Evolutionary conservation across 108 stramenopile genomes (phyloP), one percentile per base, ranked within the genome.

Genomic region (Cyclotella choctawhatcheeana): DNA sequence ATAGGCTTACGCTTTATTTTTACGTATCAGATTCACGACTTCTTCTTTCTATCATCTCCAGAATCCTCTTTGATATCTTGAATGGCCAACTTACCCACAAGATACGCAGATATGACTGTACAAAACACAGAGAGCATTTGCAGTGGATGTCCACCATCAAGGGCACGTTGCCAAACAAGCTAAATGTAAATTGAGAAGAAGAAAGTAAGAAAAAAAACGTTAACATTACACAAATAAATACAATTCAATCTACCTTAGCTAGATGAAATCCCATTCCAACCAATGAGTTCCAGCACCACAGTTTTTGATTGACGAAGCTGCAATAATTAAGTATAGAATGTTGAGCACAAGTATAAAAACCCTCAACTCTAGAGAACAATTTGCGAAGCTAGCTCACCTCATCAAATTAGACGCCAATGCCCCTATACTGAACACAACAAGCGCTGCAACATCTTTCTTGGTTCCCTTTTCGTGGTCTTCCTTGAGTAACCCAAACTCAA

Each of bases 241-340:
- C 24, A n/a, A 48, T 2, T 47, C 7, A 17, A 21, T 60, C 25
- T 35, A 52, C 64, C 73, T 74, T 56, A 17, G 29, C 64, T 32
- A 74, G 45, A 24, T 65, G 35, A 2, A 65, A 10, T 40, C 64
- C 66, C 73, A 74, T 74, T 0, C 73, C 73, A 22, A 74, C 18
- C 56, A 74, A 27, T 17, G 48, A 52, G 0, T 50, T 7, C 73
- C 73, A 74, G 64, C 73, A 66, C 64, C 64, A 66, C 43, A 74
- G 55, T 24, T 65, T 65, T 26, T 66, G 55, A 58, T 74, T 74
- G 12, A 74, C 73, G 40, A 66, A 65, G 30, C 73, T 74, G 29
- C 37, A 12, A 12, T 40, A 40, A 40, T 40, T 40, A 40, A 8
- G 47, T 48, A 17, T 48, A n/a, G 4, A 17, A 17, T 10, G n/a